Base-by-base conservation (phyloP, 2,329 filamentous ascomycete genomes). In the Didymella glomerata region DNA sequence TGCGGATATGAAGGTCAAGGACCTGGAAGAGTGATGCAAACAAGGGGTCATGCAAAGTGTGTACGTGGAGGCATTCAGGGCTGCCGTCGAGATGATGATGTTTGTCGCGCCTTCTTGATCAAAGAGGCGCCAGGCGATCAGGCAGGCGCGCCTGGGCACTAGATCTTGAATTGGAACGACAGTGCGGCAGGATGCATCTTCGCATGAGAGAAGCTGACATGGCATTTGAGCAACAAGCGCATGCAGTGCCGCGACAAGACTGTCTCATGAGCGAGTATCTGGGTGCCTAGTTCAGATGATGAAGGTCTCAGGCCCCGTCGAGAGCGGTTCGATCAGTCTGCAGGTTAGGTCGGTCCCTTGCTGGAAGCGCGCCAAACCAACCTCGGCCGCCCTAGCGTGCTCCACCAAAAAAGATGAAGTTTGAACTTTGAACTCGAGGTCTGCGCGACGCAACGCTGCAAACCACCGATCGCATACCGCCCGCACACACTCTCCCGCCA, bases 401-500 rank as follows among this genome's bases (percentile, higher is more conserved):
- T 44, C 52, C 52, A 49, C 50, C 50, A 48, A 54, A 59, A 59
- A 59, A 57, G 54, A 40, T 57, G 41, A 47, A 46, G 48, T 44
- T 41, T 41, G 38, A 22, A 41, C 10, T 44, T 41, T 41, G 38
- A 22, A 41, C 10, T 58, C 49, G 49, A 41, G 48, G 42, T 24
- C 48, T 46, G 48, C 54, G 52, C 42, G 9, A 22, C 27, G 42
- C 40, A 51, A 41, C 22, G 48, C 66, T 61, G 42, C 64, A 64
- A 64, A 54, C 49, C 14, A 34, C 44, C 53, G 46, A 54, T 59
- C 58, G 57, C 60, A 54, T 28, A 22, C 48, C 47, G 18, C n/a
- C 4, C 44, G 18, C 45, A 14, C 41, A 42, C 18, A 18, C 5
- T n/a, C 13, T 11, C 41, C 22, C 66, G 70, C 69, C 62, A 97